Evolutionary conservation across 2,329 filamentous ascomycete genomes (phyloP).

Genomic region (Monosporascus sp.): DNA sequence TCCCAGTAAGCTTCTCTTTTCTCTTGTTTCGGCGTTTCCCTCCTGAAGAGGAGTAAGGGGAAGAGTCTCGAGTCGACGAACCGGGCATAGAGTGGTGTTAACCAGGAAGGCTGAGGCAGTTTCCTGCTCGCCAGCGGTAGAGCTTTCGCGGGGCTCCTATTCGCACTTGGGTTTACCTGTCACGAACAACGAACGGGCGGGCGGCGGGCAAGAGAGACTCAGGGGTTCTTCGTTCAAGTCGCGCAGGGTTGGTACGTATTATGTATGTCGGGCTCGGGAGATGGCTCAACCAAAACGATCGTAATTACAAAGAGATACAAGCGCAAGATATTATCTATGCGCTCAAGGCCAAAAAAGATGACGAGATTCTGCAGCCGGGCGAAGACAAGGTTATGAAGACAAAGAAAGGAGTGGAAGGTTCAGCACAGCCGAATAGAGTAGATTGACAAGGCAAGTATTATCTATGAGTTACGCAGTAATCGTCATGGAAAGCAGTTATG

Average conservation of each 20-base stretch:
- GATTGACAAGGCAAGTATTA: neutral
- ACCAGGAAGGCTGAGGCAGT: slow-evolving; percentile 23
- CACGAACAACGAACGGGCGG: neutral
- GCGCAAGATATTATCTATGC: neutral
- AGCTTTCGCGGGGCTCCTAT: slow-evolving; percentile 15
- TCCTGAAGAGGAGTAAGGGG: slow-evolving; percentile 23
- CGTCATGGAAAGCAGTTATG: too few relatives aligned
- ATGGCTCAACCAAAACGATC: neutral
- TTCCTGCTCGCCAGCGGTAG: slow-evolving; percentile 29
- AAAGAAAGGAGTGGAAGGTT: slow-evolving; percentile 10
- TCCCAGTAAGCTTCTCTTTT: slow-evolving; percentile 26
- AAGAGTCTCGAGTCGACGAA: slow-evolving; percentile 28
- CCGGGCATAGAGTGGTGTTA: slow-evolving; percentile 30
- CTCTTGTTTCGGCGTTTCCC: slow-evolving; percentile 22
- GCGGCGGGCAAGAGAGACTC: neutral
- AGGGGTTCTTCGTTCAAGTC: neutral
- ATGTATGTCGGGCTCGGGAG: neutral
- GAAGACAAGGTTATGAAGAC: slow-evolving; percentile 2
- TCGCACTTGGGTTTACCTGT: neutral
- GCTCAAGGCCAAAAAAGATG: slow-evolving; percentile 1
- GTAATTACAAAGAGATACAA: neutral
- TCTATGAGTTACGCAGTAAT: neutral
- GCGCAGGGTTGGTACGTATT: neutral
- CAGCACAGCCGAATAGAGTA: slow-evolving; percentile 10
- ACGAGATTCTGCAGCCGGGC: slow-evolving; percentile 1